Base-by-base conservation (phyloP, 805 yeast genomes). In the Debaryomyces hansenii region DNA sequence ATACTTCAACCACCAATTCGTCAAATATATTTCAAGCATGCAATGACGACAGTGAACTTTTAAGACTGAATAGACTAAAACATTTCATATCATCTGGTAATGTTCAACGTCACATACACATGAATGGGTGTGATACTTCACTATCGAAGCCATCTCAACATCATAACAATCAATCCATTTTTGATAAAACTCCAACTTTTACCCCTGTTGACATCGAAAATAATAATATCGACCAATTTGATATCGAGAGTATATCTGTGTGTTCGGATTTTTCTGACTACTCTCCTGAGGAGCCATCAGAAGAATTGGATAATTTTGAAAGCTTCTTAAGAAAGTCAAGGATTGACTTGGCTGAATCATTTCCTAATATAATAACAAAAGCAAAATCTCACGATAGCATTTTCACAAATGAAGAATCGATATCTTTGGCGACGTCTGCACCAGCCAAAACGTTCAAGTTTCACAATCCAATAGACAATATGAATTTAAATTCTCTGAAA, bases 381-480 rank as follows among this genome's bases (percentile, higher is more conserved):
- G 53, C 72, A 3, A 54, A 45, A 7, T 59, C 69, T 2, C 59
- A 56, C 41, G 67, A 65, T 34, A 60, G 66, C 27, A 46, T 51
- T 27, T 57, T 52, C 42, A 50, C 51, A 18, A 48, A 20, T 9
- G 43, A 33, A 21, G 41, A 29, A 32, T 28, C 37, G 38, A 18
- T 37, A 20, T 36, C 28, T 8, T 14, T 12, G 14, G 14, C 34
- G 3, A 5, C 11, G 11, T 31, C 16, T n/a, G 14, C 14, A 6
- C 14, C 14, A 14, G 11, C 16, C 4, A 37, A 41, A n/a, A 24
- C 4, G 11, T 51, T 50, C 33, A 63, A 63, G 42, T 70, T 70
- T 51, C 74, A 70, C 45, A 71, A 71, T 47, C 76, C 76, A 0
- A 64, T 63, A 9, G 65, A 59, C 15, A 61, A 51, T 37, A 58